Evolutionary conservation across 2,329 filamentous ascomycete genomes (phyloP), one percentile per base, ranked within the genome.

Genomic region (Lachnellula cervina): DNA sequence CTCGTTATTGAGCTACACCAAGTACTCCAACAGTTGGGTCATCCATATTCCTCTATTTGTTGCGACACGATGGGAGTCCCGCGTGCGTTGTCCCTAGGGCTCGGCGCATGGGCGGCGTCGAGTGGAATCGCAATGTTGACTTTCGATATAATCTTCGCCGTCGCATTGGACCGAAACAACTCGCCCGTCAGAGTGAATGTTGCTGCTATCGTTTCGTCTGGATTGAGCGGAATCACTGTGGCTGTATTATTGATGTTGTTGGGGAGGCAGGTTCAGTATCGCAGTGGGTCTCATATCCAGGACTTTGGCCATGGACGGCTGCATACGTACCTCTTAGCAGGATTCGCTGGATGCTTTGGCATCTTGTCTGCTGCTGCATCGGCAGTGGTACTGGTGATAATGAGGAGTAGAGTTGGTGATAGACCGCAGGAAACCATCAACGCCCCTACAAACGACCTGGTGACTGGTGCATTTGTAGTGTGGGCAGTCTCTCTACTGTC

Each of bases 61-160:
- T 25, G 40, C 17, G 43, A 56, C 54, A 54, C 47, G 40, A 68
- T 68, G 66, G 56, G 45, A 47, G 23, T 60, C 28, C 59, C 59
- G 49, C 59, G 58, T 43, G 58, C 48, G 28, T 54, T 68, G 40
- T 59, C 59, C 45, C 25, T 68, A 43, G 59, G 52, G 51, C 58
- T 70, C 21, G 66, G 68, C 28, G 61, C 60, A 51, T 47, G 69
- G 46, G 65, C 68, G 17, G 55, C 65, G 38, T 59, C 59, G 47
- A 69, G 68, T 56, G 62, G 57, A 19, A 52, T 62, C 38, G 63
- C 59, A 11, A 58, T 67, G 59, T 56, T 69, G 28, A 65, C 59
- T 13, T 65, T 70, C 47, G 61, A 68, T 40, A 59, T 70, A 46
- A 61, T 67, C 37, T 67, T 69, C 45, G 62, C 68, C 7, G 49